Evolutionary conservation across 768 basidiomycete species (phyloP), one percentile per base, ranked within the genome.

Genomic region (Chalciporus chontae): DNA sequence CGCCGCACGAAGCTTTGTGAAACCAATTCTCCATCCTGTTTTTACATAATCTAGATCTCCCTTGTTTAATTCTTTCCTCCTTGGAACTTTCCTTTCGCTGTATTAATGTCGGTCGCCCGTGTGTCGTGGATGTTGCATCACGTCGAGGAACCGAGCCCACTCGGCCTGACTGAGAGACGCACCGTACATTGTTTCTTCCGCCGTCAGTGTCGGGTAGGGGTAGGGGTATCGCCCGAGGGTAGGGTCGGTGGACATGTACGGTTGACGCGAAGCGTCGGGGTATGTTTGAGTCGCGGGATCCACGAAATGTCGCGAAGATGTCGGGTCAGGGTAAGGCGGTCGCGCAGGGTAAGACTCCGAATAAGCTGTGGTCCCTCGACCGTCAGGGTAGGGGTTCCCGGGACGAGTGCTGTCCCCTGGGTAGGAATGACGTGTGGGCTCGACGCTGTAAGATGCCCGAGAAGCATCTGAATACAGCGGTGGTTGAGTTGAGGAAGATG

Each of bases 121-220:
- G 51, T 63, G 63, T 49, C 64, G 50, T 47, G 73, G 66, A 14
- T 80, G 77, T 60, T 81, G 75, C 68, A 87, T 75, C 40, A 78
- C 83, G 52, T 87, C 83, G 67, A 89, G 68, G 62, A 80, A 79
- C 51, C 74, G 73, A 36, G 71, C 74, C 84, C 88, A 90, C 67
- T 90, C 88, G 36, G 82, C 80, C 56, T 86, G 83, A 48, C 80
- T 86, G 61, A 90, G 85, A 32, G 83, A 78, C 14, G 86, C 77
- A 38, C 86, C 86, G 87, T 87, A 90, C 74, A 88, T 83, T 27
- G 73, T 73, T 32, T 75, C 70, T 54, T 85, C 83, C 51, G 84
- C 84, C 40, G 79, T 76, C 36, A 57, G 40, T 29, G 63, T 40
- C 23, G 79, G 76, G 48, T 80, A 77, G 29, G 76, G 67, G 24